Conservation (phyloP, 2,329 filamentous ascomycete species). For the Hypoxylon sp. region DNA sequence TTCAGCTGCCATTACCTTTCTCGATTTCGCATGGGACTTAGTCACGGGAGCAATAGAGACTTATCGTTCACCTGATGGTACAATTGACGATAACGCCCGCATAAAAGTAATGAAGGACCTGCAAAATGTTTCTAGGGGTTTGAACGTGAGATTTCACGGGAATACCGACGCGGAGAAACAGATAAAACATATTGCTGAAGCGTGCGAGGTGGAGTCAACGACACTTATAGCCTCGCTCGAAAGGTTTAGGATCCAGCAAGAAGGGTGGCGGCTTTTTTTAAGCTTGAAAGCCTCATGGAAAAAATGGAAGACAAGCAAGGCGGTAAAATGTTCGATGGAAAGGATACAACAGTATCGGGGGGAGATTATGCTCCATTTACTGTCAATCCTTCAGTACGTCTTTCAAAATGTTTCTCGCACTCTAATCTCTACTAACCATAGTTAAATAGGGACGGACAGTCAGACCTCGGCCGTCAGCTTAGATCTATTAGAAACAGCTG, state of each 20-base stretch:
- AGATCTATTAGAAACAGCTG: not conserved
- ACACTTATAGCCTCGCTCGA: not conserved
- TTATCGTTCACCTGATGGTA: not conserved
- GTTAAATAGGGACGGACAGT: not conserved
- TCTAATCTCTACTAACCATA: not conserved
- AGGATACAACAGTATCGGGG: not conserved
- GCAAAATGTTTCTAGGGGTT: not conserved
- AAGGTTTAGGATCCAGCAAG: not conserved
- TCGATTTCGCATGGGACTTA: not conserved
- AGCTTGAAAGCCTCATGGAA: not conserved
- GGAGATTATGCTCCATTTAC: constrained; percentile 1
- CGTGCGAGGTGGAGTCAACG: not conserved
- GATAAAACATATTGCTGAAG: not conserved
- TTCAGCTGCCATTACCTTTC: constrained; percentile 1
- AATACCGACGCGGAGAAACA: not conserved
- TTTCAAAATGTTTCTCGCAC: not conserved
- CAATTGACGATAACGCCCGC: not conserved
- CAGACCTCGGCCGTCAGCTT: not conserved
- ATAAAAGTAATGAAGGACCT: not conserved
- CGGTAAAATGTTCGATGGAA: not conserved
- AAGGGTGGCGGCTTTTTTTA: not conserved
- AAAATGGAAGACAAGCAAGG: not conserved
- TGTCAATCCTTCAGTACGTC: not conserved
- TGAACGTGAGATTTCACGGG: not conserved
- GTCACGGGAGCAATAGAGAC: not conserved